Evolutionary conservation across 2,329 filamentous ascomycete genomes (phyloP).

Genomic region (Graphiopsis chlorocephala): DNA sequence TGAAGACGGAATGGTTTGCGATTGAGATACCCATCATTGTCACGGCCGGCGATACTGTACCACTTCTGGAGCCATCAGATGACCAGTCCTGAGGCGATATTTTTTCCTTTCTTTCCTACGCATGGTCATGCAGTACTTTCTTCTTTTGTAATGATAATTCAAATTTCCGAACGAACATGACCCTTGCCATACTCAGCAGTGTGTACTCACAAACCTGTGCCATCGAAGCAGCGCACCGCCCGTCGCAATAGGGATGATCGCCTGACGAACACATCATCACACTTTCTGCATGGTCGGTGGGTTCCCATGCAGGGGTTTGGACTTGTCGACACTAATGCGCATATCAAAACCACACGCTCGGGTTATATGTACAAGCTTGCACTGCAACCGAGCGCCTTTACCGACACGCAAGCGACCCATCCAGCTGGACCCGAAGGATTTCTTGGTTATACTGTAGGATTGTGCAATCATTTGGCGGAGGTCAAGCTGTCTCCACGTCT

Average conservation of each 20-base stretch:
- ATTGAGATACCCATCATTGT: slow-evolving; percentile 3
- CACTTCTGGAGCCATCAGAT: slow-evolving; percentile 5
- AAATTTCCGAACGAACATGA: neutral
- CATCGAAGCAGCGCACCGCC: neutral
- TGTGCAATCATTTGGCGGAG: neutral
- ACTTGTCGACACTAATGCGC: neutral
- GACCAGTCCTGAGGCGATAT: slow-evolving; percentile 6
- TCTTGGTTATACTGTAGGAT: neutral
- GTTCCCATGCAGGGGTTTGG: neutral
- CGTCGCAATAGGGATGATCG: neutral
- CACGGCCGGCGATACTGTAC: neutral
- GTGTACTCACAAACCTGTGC: neutral
- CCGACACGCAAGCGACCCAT: neutral
- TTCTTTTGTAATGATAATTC: neutral
- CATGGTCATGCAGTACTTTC: neutral
- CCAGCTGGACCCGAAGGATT: neutral
- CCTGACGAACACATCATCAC: neutral
- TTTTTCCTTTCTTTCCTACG: neutral
- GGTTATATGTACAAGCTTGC: neutral
- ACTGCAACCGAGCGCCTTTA: neutral
- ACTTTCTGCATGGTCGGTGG: neutral
- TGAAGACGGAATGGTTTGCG: neutral
- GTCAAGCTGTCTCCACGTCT: neutral
- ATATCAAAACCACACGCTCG: slow-evolving; percentile 1
- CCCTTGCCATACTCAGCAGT: neutral